Base-by-base conservation (phyloP, 441 rosid species). In the Erodium moschatum region DNA sequence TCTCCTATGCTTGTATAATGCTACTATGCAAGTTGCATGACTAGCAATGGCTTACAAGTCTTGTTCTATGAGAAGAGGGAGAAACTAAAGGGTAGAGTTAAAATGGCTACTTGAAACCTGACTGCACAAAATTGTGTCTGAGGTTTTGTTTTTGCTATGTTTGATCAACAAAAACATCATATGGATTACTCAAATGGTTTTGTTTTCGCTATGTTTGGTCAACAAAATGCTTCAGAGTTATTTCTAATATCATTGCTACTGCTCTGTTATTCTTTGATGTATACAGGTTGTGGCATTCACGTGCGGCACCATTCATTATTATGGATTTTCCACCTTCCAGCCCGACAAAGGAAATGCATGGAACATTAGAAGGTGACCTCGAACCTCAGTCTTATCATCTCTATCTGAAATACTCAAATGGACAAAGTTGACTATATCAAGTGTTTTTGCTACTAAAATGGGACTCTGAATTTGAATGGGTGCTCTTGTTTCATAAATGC, bases 281-380 rank as follows among this genome's bases (percentile, higher is more conserved):
- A 77, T 78, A 81, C 87, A 94, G 99, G 81, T 84, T 52, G 93
- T 94, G 71, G 97, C 99, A 72, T 91, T 87, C 80, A 73, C 86
- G 67, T 88, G 38, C 6, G 38, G 38, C 61, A 94, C 94, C 71
- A 68, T 85, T 65, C 29, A 86, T 70, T 84, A 83, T 24, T 84
- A 83, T 24, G 87, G 80, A 24, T 69, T 85, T 67, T 84, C 79
- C 74, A 72, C 78, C 69, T 79, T 78, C 67, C 77, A 72, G 56
- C 83, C 85, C 48, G 83, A 78, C 64, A 80, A 74, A 72, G 78
- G 80, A 70, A 81, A 73, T 74, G 42, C 75, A 10, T 84, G 89
- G 38, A 83, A 73, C 75, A 76, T 76, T 70, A 85, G 87, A 83
- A 86, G 90, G 97, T 88, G 66, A 77, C 35, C 50, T 73, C 64